Conservation (phyloP, 2,329 filamentous ascomycete genomes). For the Ustulina deusta region DNA sequence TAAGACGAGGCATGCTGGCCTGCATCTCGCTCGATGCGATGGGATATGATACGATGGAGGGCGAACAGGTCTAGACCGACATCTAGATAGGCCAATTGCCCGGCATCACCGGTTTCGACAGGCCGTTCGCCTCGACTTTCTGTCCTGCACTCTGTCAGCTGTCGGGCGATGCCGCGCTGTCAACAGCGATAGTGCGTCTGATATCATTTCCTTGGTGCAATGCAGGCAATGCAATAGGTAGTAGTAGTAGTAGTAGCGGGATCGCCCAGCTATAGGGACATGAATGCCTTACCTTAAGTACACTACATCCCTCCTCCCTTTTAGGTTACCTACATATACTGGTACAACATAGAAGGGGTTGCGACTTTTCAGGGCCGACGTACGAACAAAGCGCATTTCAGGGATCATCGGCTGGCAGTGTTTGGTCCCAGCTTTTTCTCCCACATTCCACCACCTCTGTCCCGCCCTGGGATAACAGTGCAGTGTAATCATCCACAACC, state of each 20-base stretch:
- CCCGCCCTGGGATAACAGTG: not conserved
- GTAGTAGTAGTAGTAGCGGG: no score
- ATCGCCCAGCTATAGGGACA: not conserved
- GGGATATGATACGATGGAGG: not conserved
- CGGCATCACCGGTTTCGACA: not conserved
- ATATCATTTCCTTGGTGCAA: not conserved
- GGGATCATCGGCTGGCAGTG: constrained; percentile 20
- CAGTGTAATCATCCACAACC: constrained; percentile 9
- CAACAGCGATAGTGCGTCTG: no score
- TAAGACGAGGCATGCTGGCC: constrained; percentile 6
- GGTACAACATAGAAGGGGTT: not conserved
- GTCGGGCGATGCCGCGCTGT: constrained; percentile 7
- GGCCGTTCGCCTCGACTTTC: constrained; percentile 6
- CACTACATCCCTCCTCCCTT: no score
- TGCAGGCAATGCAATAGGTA: not conserved
- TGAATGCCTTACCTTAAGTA: not conserved
- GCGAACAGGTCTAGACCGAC: not conserved
- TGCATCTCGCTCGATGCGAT: not conserved
- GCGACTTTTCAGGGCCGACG: not conserved
- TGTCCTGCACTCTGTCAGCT: not conserved
- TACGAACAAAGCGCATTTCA: constrained; percentile 14
- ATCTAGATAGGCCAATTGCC: not conserved
- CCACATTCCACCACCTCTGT: not conserved
- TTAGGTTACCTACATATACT: no score
- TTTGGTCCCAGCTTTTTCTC: constrained; percentile 7